Conservation (phyloP, 306 rosid species). For the Crataegus laevigata region DNA sequence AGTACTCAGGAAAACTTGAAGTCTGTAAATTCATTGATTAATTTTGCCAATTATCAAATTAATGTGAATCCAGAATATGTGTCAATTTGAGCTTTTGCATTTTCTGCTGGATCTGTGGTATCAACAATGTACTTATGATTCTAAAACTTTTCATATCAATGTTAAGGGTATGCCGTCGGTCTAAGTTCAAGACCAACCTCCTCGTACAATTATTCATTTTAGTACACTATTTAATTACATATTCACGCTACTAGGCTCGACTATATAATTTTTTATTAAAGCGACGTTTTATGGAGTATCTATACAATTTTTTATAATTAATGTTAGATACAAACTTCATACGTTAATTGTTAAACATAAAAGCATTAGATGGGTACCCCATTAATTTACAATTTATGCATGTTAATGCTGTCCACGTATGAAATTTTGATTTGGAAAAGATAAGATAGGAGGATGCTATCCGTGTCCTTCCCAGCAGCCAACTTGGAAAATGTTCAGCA, state of each 20-base stretch:
- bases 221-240: too few relatives aligned
- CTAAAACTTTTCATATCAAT: not conserved
- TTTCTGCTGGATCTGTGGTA: not conserved
- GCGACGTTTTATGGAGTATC: too few relatives aligned
- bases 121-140: not conserved
- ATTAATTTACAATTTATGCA: not conserved
- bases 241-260: too few relatives aligned
- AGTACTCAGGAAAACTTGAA: too few relatives aligned
- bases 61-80: too few relatives aligned
- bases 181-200: too few relatives aligned
- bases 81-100: not conserved
- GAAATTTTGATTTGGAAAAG: not conserved
- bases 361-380: not conserved
- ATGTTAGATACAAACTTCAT: too few relatives aligned
- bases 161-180: too few relatives aligned
- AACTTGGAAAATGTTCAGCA: constrained; percentile 2
- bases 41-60: not conserved
- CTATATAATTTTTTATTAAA: too few relatives aligned
- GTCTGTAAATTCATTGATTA: too few relatives aligned
- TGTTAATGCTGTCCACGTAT: not conserved
- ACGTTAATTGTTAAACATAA: not conserved
- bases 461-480: not conserved
- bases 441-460: not conserved
- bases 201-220: too few relatives aligned
- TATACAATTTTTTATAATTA: too few relatives aligned